Evolutionary conservation across 352 stramenopile genomes (phyloP).

Genomic region (Pythium coloratum): DNA sequence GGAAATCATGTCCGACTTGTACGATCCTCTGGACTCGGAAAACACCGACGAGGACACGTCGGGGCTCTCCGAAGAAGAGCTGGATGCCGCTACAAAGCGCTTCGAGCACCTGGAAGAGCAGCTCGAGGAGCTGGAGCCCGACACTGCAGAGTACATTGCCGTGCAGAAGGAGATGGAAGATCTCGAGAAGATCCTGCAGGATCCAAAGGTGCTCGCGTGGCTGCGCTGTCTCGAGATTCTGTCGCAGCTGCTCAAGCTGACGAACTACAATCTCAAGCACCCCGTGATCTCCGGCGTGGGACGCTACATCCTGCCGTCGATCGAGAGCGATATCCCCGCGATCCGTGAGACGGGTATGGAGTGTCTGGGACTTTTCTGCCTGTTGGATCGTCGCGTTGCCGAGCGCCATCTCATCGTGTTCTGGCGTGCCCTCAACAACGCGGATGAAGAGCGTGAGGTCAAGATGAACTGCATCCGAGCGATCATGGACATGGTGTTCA

Average conservation of each 20-base stretch:
- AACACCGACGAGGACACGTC: slow-evolving; percentile 21
- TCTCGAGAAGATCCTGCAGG: slow-evolving; percentile 66
- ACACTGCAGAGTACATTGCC: slow-evolving; percentile 59
- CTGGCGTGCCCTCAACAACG: slow-evolving; percentile 75
- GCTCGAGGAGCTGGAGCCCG: slow-evolving; percentile 54
- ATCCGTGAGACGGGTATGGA: slow-evolving; percentile 73
- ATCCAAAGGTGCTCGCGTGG: slow-evolving; percentile 67
- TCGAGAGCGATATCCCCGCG: slow-evolving; percentile 74
- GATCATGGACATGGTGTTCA: slow-evolving; percentile 70
- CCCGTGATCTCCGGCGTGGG: slow-evolving; percentile 64
- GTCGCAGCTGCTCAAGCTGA: slow-evolving; percentile 71
- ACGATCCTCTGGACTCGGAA: slow-evolving; percentile 58
- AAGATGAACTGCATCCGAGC: slow-evolving; percentile 77
- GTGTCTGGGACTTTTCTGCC: slow-evolving; percentile 66
- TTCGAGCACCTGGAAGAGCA: slow-evolving; percentile 67
- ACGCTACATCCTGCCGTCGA: slow-evolving; percentile 73
- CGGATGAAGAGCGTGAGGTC: slow-evolving; percentile 74
- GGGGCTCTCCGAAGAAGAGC: slow-evolving; percentile 55
- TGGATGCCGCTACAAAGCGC: slow-evolving; percentile 45
- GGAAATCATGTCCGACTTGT: slow-evolving; percentile 79
- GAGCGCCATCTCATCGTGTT: slow-evolving; percentile 76
- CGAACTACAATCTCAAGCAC: slow-evolving; percentile 63
- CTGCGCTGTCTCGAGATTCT: slow-evolving; percentile 76
- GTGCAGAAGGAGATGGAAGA: slow-evolving; percentile 67
- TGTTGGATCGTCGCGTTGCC: slow-evolving; percentile 70